Conservation (phyloP, 2,329 filamentous ascomycete genomes). For the Juglanconis oblonga region DNA sequence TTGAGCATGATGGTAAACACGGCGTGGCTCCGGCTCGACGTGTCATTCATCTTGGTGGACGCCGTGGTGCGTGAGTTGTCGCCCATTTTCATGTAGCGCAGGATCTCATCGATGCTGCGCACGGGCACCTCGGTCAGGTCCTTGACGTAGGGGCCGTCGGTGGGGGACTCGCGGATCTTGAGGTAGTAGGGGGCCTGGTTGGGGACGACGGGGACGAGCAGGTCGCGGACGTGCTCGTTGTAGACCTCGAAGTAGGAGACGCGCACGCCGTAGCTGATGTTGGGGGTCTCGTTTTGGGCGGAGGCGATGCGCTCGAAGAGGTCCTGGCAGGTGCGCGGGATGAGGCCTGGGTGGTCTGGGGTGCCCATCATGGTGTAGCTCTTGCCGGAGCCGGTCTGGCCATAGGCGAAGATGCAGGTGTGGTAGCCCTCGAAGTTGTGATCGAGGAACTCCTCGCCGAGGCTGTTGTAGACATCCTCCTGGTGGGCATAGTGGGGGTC, state of each 20-base stretch:
- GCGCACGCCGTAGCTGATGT: slow-evolving; percentile 94
- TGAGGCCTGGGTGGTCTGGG: slow-evolving; percentile 80
- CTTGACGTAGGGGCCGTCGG: slow-evolving; percentile 94
- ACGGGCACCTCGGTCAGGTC: slow-evolving; percentile 93
- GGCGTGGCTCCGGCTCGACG: slow-evolving; percentile 90
- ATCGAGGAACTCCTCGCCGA: slow-evolving; percentile 95
- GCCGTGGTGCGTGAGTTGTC: slow-evolving; percentile 85
- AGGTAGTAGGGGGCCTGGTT: slow-evolving; percentile 84
- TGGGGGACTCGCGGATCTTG: slow-evolving; percentile 93
- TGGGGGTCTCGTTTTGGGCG: slow-evolving; percentile 72
- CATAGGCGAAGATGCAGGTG: slow-evolving; percentile 98
- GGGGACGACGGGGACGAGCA: slow-evolving; percentile 70
- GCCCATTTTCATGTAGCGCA: slow-evolving; percentile 86
- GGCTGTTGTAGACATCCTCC: slow-evolving; percentile 87
- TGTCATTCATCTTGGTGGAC: slow-evolving; percentile 99
- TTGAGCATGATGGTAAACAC: slow-evolving; percentile 98
- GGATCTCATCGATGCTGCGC: slow-evolving; percentile 79
- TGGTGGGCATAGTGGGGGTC: slow-evolving; percentile 89
- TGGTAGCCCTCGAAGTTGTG: slow-evolving; percentile 99
- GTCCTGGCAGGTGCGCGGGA: slow-evolving; percentile 92
- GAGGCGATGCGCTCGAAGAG: slow-evolving; percentile 90
- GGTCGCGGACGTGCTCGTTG: slow-evolving; percentile 96
- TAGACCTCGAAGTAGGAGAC: slow-evolving; percentile 99
- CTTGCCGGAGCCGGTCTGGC: slow-evolving; percentile 95
- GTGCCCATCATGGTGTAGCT: slow-evolving; percentile 98